These are phyloP conservation scores for Pleurotus sapidus DNA, from an alignment of 768 basidiomycete genomes.

Conservation along the genomic window DNA sequence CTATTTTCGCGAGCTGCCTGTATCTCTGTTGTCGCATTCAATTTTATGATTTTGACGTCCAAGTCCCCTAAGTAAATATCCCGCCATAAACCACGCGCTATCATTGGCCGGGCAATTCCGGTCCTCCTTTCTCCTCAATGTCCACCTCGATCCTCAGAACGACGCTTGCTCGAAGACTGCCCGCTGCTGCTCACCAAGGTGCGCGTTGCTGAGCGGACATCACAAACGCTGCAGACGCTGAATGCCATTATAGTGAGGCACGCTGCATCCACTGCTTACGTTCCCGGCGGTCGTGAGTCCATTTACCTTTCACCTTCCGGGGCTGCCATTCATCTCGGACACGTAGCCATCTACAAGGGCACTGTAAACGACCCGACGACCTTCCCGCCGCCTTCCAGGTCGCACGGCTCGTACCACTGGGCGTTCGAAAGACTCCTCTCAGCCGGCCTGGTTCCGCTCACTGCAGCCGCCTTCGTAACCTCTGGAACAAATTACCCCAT, in stretches of 20 bases:
- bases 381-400: conserved; percentile 78
- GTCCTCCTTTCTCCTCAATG: not conserved
- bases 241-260: conserved; percentile 32
- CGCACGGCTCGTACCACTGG: conserved; percentile 89
- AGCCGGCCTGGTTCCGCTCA: conserved; percentile 85
- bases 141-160: conserved; percentile 37
- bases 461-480: conserved; percentile 81
- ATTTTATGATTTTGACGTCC: conserved; percentile 1
- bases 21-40: conserved; percentile 1
- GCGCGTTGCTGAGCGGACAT: not conserved
- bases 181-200: conserved; percentile 42
- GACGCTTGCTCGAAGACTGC: conserved; percentile 39
- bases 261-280: conserved; percentile 39
- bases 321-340: not conserved
- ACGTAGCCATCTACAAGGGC: conserved; percentile 78
- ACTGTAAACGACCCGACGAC: conserved; percentile 93
- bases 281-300: conserved; percentile 71
- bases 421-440: conserved; percentile 92
- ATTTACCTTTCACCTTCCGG: not conserved
- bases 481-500: conserved; percentile 76
- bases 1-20: not conserved
- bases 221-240: conserved; percentile 3
- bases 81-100: too few relatives aligned
- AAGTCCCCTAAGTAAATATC: too few relatives aligned
- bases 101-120: too few relatives aligned